Evolutionary conservation across 2,329 filamentous ascomycete species (phyloP).

Genomic region (Colletotrichum cuscutae): DNA sequence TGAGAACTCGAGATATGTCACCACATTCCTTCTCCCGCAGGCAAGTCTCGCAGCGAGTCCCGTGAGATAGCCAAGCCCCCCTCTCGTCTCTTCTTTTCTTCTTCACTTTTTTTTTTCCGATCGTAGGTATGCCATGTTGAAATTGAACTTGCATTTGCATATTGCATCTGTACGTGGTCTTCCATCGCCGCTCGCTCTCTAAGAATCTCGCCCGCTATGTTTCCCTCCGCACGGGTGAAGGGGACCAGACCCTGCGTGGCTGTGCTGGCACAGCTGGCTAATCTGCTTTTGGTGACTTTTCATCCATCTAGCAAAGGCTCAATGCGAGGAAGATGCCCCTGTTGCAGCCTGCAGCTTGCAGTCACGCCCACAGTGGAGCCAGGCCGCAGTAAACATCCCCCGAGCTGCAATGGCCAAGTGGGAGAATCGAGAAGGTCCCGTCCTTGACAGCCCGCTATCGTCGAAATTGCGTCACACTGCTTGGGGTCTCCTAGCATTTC

Average conservation of each 20-base stretch:
- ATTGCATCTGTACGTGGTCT: not conserved
- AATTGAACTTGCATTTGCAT: constrained; percentile 23
- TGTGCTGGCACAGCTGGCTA: constrained; percentile 25
- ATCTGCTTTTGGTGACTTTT: not conserved
- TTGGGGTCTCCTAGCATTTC: not conserved
- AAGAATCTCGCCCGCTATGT: not conserved
- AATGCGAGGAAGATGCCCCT: constrained; percentile 8
- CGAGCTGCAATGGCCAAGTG: constrained; percentile 1
- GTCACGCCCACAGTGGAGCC: constrained; percentile 22
- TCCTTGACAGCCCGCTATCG: constrained; percentile 22
- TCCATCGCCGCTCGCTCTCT: not conserved
- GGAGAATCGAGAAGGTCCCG: constrained; percentile 5
- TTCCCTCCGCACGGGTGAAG: constrained; percentile 29
- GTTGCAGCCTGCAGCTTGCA: constrained; percentile 4
- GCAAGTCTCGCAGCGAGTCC: constrained; percentile 22
- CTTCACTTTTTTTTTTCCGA: not conserved
- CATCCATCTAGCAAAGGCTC: not conserved
- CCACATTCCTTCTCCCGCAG: constrained; percentile 4
- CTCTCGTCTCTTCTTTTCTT: constrained; percentile 11
- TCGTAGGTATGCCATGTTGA: not conserved
- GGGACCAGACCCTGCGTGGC: constrained; percentile 36
- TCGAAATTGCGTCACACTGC: constrained; percentile 31
- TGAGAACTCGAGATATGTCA: not conserved
- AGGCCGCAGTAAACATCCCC: constrained; percentile 13
- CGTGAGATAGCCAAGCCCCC: constrained; percentile 20